Evolutionary conservation across 2,329 filamentous ascomycete genomes (phyloP).

Genomic region (Sporothrix schenckii): DNA sequence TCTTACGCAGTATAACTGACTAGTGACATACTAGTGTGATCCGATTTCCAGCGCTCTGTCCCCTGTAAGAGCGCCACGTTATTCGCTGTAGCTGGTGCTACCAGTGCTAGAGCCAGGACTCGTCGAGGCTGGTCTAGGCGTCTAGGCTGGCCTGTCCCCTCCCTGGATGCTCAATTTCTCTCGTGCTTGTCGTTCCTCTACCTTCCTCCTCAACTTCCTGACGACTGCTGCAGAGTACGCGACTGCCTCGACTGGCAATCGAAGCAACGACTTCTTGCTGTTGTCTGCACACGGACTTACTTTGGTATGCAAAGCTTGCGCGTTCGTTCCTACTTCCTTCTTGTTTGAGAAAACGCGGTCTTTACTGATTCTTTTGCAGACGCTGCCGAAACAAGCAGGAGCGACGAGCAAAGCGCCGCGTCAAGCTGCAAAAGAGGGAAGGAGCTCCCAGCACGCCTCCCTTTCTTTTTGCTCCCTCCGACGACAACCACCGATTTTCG

Average conservation of each 20-base stretch:
- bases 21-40: slow-evolving; percentile 11
- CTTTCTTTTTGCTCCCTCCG: slow-evolving; percentile 7
- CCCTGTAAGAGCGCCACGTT: slow-evolving; percentile 7
- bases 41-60: slow-evolving; percentile 10
- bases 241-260: slow-evolving; percentile 27
- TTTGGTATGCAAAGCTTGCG: neutral
- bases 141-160: neutral
- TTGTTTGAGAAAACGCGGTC: slow-evolving; percentile 19
- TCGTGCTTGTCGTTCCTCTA: slow-evolving; percentile 10
- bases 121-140: neutral
- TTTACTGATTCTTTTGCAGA: slow-evolving; percentile 18
- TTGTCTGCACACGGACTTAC: neutral
- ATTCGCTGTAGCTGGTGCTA: neutral
- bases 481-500: slow-evolving; percentile 8
- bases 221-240: slow-evolving; percentile 6
- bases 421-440: slow-evolving; percentile 22
- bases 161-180: slow-evolving; percentile 14
- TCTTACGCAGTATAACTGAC: slow-evolving; percentile 20
- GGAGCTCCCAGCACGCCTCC: slow-evolving; percentile 11
- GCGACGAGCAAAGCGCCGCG: slow-evolving; percentile 11
- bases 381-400: slow-evolving; percentile 20
- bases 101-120: neutral
- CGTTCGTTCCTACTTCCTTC: neutral
- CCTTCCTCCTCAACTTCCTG: slow-evolving; percentile 20
- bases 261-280: slow-evolving; percentile 24